Base-by-base conservation (phyloP, 257 asterid species). In the Penstemon barbatus region DNA sequence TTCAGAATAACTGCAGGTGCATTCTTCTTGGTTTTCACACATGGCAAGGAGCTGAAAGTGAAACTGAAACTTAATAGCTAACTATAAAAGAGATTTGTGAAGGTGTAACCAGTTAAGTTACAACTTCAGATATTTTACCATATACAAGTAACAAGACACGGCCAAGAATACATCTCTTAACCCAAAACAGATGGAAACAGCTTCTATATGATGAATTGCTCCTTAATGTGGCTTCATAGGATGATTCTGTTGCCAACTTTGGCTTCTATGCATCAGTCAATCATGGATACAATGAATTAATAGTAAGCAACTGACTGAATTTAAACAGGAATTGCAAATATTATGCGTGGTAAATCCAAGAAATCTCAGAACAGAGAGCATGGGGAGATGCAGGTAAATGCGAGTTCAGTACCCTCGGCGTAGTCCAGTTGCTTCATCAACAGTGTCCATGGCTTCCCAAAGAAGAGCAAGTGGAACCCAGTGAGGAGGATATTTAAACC, bases 401-500 rank as follows among this genome's bases (percentile, higher is more conserved):
- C 33, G 33, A 25, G 33, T 25, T 25, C 33, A 25, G 54, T 84
- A 93, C 99, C 99, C 99, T 79, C 99, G 84, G 70, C 49, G 83
- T 49, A 84, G 73, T 74, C 99, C 97, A 70, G 95, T 94, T 69
- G 95, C 84, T 82, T 91, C 96, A 70, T 94, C 99, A 45, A 89
- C 75, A 66, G 99, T 89, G 77, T 83, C 74, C 97, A 94, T 94
- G 62, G 99, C 99, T 79, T 94, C 89, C 99, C 99, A 94, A 51
- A 94, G 97, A 75, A 94, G 96, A 53, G 78, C 60, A 40, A 94
- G 90, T 65, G 99, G 97, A 79, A 94, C 96, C 99, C 99, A 94
- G 61, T 94, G 99, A 71, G 99, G 99, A 59, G 99, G 99, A 80
- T 94, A 94, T 80, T 94, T 94, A 66, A 94, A 94, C 82, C 99